Base-by-base conservation (phyloP, 1,284 basidiomycete genomes). In the Moesziomyces antarcticus region DNA sequence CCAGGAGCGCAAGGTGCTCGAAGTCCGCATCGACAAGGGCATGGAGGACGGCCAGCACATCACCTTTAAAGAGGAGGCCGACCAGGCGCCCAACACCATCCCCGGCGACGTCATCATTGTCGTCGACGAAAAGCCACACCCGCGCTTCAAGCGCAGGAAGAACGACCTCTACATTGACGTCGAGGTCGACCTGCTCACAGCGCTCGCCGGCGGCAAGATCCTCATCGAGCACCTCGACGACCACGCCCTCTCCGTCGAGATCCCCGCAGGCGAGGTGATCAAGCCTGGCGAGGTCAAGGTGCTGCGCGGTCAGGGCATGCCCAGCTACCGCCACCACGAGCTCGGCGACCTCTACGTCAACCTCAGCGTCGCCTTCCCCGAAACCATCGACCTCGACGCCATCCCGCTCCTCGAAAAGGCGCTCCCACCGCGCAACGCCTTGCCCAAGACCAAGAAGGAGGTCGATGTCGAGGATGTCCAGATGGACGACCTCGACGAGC, bases 11-110 rank as follows among this genome's bases (percentile, higher is more conserved):
- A 99, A 99, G 88, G 91, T 98, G 75, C 87, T 99, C 80, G 97
- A 99, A 86, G 97, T 99, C 25, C 93, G 97, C 85, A 93, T 99
- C 88, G 97, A 99, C 89, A 97, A 96, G 88, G 97, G 97, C 60
- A 99, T 99, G 97, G 94, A 93, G 87, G 91, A 92, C 60, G 97
- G 97, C 33, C 94, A 98, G 86, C 95, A 94, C 22, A 94, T 99
- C 85, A 90, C 89, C 61, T 99, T 99, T 86, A 86, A 88, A 63
- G 96, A 97, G 63, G 97, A 99, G 87, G 94, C 93, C 80, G 97
- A 99, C 85, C 96, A 99, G 85, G 90, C 93, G 7, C 96, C 97
- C 6, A 91, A 89, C 40, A 90, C 93, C 41, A 89, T 93, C 62
- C 91, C 97, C 1, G 97, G 97, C 76, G 97, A 99, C 78, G 97